These are phyloP conservation scores for Termitomyces sp. DNA, from an alignment of 768 basidiomycete species.

Conservation along the genomic window DNA sequence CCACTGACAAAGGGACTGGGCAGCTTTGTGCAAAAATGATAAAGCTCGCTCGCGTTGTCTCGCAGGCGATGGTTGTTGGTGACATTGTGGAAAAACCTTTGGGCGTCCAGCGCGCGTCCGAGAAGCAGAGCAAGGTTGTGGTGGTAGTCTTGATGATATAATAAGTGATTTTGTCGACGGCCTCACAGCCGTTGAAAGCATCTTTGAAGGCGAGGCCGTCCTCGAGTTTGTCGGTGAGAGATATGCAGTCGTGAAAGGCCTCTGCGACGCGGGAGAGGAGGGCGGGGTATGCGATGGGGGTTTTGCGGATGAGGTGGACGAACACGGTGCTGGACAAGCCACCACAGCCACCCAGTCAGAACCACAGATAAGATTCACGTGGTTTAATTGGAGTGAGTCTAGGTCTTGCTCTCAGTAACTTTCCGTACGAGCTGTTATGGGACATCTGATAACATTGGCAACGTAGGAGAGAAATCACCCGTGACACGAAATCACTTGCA, in stretches of 20 bases:
- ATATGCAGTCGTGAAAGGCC: constrained; percentile 82
- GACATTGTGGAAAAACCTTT: constrained; percentile 99
- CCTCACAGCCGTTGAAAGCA: constrained; percentile 94
- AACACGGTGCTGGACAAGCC: constrained; percentile 13
- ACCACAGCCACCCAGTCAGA: too few species aligned
- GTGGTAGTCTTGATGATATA: constrained; percentile 98
- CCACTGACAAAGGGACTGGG: too few species aligned
- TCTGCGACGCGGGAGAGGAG: constrained; percentile 91
- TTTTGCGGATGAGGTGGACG: constrained; percentile 40
- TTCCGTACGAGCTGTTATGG: constrained; percentile 40
- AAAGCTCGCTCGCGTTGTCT: constrained; percentile 79
- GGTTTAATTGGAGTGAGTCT: not conserved
- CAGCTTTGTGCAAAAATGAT: too few species aligned
- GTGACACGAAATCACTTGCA: not conserved
- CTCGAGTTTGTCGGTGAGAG: constrained; percentile 75
- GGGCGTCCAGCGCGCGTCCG: constrained; percentile 93
- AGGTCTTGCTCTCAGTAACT: not conserved
- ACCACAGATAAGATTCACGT: not conserved
- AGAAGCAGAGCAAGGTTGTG: constrained; percentile 90
- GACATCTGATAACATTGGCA: constrained; percentile 83
- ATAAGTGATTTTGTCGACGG: constrained; percentile 94
- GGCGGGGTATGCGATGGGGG: constrained; percentile 91
- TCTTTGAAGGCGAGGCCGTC: constrained; percentile 96
- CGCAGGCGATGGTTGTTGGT: constrained; percentile 95
- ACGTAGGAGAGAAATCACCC: constrained; percentile 41